Conservation (phyloP, 2,329 filamentous ascomycete genomes). For the Fusarium nelsonii region DNA sequence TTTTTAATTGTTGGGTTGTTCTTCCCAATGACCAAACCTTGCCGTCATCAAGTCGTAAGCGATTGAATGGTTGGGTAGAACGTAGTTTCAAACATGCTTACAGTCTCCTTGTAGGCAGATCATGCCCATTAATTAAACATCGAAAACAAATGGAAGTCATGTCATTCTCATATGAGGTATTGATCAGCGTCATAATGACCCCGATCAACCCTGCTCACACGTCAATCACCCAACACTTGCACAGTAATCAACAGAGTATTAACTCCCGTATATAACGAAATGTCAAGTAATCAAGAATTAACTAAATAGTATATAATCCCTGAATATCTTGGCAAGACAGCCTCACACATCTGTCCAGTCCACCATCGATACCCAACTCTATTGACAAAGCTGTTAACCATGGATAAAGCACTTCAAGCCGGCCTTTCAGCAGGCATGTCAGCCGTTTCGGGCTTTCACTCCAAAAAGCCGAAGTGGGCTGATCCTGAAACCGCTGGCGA, state of each 20-base stretch:
- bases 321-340: not conserved
- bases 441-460: not conserved
- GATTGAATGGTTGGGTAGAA: not conserved
- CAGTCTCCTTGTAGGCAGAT: not conserved
- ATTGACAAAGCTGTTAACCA: not conserved
- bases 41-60: not conserved
- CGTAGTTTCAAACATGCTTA: not conserved
- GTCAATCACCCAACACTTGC: not conserved
- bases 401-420: not conserved
- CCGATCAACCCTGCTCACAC: not conserved
- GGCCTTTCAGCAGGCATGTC: conserved; percentile 14
- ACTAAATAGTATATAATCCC: too few species aligned
- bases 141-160: not conserved
- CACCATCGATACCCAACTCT: not conserved
- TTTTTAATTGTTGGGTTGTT: not conserved
- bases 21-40: not conserved
- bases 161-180: not conserved
- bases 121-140: not conserved
- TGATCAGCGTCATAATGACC: not conserved
- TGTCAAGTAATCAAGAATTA: not conserved
- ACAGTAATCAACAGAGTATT: not conserved
- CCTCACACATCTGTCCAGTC: not conserved
- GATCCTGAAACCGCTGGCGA: not conserved
- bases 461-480: conserved; percentile 17
- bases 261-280: too few species aligned